A percentile compares a stretch with the other conserved stretches of the same genome.
These are phyloP conservation scores for Talaromyces pinophilus DNA, from an alignment of 2,329 filamentous ascomycete genomes.

Conservation along the genomic window DNA sequence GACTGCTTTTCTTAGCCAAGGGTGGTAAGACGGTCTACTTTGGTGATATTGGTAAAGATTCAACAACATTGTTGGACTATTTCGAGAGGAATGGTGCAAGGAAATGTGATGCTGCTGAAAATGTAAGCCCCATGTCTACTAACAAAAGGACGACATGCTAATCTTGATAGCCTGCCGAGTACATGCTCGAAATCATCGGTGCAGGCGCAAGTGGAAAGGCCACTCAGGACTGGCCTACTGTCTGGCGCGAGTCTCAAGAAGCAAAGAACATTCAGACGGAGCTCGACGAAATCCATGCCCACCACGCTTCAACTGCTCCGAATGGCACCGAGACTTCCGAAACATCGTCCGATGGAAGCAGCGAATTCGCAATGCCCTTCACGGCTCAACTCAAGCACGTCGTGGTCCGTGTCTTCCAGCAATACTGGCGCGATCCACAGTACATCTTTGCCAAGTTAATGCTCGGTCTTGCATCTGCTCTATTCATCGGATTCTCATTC, in stretches of 20 bases:
- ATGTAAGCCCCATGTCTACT: slow-evolving; percentile 39
- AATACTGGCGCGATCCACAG: slow-evolving; percentile 86
- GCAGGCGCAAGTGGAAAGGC: slow-evolving; percentile 68
- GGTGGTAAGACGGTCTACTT: slow-evolving; percentile 69
- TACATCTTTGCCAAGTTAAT: slow-evolving; percentile 83
- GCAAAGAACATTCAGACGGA: slow-evolving; percentile 58
- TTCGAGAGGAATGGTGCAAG: slow-evolving; percentile 65
- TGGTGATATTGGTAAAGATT: slow-evolving; percentile 63
- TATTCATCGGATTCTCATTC: slow-evolving; percentile 81
- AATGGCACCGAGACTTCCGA: slow-evolving; percentile 53
- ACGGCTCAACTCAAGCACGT: slow-evolving; percentile 66
- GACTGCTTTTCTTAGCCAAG: slow-evolving; percentile 61
- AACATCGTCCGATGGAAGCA: slow-evolving; percentile 40
- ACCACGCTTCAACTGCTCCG: slow-evolving; percentile 51
- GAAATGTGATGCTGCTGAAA: slow-evolving; percentile 60
- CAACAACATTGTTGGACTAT: slow-evolving; percentile 58
- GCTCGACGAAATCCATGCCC: slow-evolving; percentile 57
- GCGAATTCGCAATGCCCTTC: slow-evolving; percentile 81
- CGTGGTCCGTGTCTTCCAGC: slow-evolving; percentile 77
- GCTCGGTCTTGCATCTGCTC: slow-evolving; percentile 54
- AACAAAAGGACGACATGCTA: not conserved
- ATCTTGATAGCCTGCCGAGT: slow-evolving; percentile 62
- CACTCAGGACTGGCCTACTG: slow-evolving; percentile 62
- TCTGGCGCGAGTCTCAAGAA: slow-evolving; percentile 62
- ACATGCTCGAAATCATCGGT: slow-evolving; percentile 60